Base-by-base conservation (phyloP, 2,329 filamentous ascomycete species). In the Fusarium sp. region DNA sequence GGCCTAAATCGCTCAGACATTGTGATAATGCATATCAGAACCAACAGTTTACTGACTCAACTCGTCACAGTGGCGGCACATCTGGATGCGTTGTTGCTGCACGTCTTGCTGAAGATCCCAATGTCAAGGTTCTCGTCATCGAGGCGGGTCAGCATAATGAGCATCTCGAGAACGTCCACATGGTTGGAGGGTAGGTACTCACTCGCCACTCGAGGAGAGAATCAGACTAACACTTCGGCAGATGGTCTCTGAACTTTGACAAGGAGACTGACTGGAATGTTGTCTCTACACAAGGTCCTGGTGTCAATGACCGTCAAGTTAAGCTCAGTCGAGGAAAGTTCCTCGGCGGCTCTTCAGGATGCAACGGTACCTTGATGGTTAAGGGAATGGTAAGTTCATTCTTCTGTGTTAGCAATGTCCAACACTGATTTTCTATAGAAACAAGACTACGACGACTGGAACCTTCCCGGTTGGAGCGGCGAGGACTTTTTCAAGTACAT, bases 401-500 rank as follows among this genome's bases (percentile, higher is more conserved):
- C 2, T 27, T 21, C 28, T 1, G 3, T 21, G 11, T n/a, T 3
- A 18, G 10, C 11, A 12, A 5, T 8, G 8, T 3, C 20, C 18
- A 9, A 9, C 4, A 16, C 23, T 65, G n/a, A 57, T 3, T 0
- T 10, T 7, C 5, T 21, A 8, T 27, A 71, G 12, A 84, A 82
- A 72, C 83, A 86, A 59, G 79, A 80, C 54, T 80, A 84, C 21
- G 85, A 89, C 75, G 86, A 89, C 60, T 88, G 87, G 87, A 81
- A 76, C 4, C 67, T 86, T 57, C 83, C 80, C 37, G 87, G 85
- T 4, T 87, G 87, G 87, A 84, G 80, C 57, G 86, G 87, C 6
- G 83, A 86, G 6, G 86, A 89, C 23, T 83, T 89, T 67, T 89
- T 86, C 63, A 78, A 76, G 14, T 87, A 85, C 55, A 89, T 89